Conservation (phyloP, 148 eudicot species). For the Camellia sinensis region DNA sequence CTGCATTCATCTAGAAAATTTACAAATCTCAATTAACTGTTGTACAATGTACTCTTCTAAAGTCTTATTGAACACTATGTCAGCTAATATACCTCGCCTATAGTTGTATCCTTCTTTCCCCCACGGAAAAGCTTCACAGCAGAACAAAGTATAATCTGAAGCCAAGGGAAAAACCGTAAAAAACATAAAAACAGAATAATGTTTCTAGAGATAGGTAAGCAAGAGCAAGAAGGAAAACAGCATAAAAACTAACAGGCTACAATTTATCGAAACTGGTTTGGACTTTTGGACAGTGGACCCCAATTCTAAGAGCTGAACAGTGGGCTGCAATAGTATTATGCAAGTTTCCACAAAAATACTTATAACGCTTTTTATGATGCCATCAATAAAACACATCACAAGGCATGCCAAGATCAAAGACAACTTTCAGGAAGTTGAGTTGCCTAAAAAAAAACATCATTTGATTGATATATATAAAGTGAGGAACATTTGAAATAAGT, state of each 20-base stretch:
- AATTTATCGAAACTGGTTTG: not conserved
- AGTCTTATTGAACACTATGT: not conserved
- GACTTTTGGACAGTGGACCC: not conserved
- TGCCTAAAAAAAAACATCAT: too few relatives aligned
- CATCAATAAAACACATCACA: not conserved
- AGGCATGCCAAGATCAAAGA: not conserved
- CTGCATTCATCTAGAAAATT: conserved; percentile 35
- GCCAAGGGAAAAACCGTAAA: too few relatives aligned
- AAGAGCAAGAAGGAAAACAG: not conserved
- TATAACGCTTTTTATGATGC: not conserved
- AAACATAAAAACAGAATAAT: not conserved
- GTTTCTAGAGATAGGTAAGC: not conserved
- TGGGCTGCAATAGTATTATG: too few relatives aligned
- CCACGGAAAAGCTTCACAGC: conserved; percentile 61
- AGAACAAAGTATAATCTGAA: too few relatives aligned
- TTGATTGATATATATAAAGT: too few relatives aligned
- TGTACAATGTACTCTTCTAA: not conserved
- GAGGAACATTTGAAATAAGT: too few relatives aligned
- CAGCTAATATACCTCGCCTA: conserved; percentile 64
- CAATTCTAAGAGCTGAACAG: not conserved
- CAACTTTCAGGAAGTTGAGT: not conserved
- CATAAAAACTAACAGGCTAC: not conserved
- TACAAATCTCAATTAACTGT: not conserved
- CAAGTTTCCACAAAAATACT: not conserved
- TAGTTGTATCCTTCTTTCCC: conserved; percentile 71